phyloP scores from a whole-genome alignment of 305 asterid genomes.

The Plantago coronopus region DNA sequence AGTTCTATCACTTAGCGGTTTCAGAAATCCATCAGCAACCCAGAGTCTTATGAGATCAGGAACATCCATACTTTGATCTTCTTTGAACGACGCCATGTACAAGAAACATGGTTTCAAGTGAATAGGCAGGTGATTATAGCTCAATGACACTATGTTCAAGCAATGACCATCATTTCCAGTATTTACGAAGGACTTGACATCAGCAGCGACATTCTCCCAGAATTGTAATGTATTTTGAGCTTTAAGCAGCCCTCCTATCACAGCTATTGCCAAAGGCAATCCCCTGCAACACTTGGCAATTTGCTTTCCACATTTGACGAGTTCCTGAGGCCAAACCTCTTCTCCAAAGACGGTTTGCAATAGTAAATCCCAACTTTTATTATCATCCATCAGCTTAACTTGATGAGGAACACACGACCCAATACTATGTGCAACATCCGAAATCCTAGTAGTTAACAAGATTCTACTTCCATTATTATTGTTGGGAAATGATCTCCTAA shows the following conservation, averaged over 20 bases:
- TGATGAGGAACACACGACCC: background rate
- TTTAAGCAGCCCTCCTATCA: background rate
- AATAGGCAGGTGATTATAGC: too few relatives aligned
- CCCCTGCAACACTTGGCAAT: background rate
- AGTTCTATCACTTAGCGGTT: background rate
- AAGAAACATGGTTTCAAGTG: too few relatives aligned
- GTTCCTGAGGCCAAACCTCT: background rate
- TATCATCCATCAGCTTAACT: background rate
- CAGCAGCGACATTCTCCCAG: background rate
- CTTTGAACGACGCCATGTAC: too few relatives aligned
- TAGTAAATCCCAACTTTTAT: background rate
- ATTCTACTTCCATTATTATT: background rate
- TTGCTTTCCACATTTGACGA: background rate
- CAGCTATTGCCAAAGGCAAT: background rate
- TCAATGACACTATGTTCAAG: too few relatives aligned
- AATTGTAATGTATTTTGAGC: too few relatives aligned
- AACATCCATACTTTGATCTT: too few relatives aligned
- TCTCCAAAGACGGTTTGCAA: too few relatives aligned
- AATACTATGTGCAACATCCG: too few relatives aligned
- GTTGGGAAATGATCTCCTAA: background rate
- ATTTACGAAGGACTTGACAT: background rate
- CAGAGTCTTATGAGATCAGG: background rate
- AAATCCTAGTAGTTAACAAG: background rate
- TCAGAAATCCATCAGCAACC: constrained; percentile 3
- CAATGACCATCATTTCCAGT: too few relatives aligned